Evolutionary conservation across 179 eudicot genomes (phyloP), one percentile per base, ranked within the genome.

Genomic region (Pouteria campechiana): DNA sequence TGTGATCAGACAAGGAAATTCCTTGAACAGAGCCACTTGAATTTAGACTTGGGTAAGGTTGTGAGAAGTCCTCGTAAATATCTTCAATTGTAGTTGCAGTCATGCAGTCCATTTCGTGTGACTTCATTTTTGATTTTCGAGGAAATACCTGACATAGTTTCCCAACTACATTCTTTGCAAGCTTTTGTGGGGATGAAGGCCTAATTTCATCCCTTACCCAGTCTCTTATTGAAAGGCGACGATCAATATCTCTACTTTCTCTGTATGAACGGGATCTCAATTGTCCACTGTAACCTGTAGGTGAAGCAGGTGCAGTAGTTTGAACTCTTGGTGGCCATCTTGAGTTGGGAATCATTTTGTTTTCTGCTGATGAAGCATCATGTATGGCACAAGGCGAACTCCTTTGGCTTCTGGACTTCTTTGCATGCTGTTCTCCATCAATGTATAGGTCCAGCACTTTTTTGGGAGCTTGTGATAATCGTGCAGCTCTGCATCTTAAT

Each of bases 121-220:
- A 55, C 54, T 60, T 65, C 36, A 49, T 32, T 39, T 41, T 55
- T 1, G 74, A 46, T 48, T 41, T 31, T 44, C 12, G 53, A 17
- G 57, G 65, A n/a, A 80, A 65, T n/a, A n/a, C n/a, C 41, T 70
- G 90, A 48, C 86, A 74, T 54, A 90, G 92, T 55, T 68, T 81
- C 50, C 86, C 92, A 29, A 73, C 72, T 38, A 90, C 95, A 69
- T 69, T 81, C 60, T 79, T 90, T 50, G 98, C 95, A 46, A 82
- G 64, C 37, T 77, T 76, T 64, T 60, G 60, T 12, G 94, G 89
- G 34, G 86, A 85, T 46, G 60, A 90, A 41, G 58, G 75, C 44
- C 53, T 66, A 61, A 52, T 50, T 31, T 65, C 79, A 36, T 50
- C 52, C 57, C 76, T 85, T 24, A 48, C 57, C 71, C 64, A 70